Base-by-base conservation (phyloP, 345 rosid species). In the Brassica napus region DNA sequence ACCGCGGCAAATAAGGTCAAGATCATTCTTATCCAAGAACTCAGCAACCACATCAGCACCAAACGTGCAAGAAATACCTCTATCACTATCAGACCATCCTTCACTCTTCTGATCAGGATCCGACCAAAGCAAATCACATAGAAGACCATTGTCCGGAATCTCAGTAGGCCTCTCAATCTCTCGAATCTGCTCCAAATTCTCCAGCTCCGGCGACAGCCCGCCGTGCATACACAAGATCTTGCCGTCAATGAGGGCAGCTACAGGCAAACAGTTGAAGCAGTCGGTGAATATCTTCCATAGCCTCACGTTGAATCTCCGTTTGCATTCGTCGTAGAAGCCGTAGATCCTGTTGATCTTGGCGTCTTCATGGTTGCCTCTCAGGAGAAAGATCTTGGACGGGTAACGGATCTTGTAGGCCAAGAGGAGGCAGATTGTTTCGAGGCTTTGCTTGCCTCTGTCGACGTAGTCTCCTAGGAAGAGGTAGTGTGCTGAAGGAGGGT, bases 191-290 rank as follows among this genome's bases (percentile, higher is more conserved):
- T 87, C 85, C 86, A 94, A 57, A 67, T 82, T 85, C 18, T 88
- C 86, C 86, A 96, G 65, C 30, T 91, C 97, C 0, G 97, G 98
- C 1, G 99, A 96, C 47, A 96, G 84, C 26, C 99, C 99, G 0
- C 99, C 99, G 4, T 96, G 99, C 99, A 96, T 96, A 71, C 99
- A 96, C 2, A 96, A 76, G 74, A 96, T 96, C 90, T 96, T 93
- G 24, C 81, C 89, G 64, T 92, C 98, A 16, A 96, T 86, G 47
- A 92, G 90, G 9, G 97, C 99, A 18, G 98, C 97, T 34, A 92
- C 99, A 0, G 99, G 98, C 71, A 96, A 85, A 74, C 97, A 88
- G 58, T 93, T 93, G 79, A 95, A 95, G 86, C 99, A 95, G 75
- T 91, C 98, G 0, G 98, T 88, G 76, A 93, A 93, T 68, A 92